A percentile compares a stretch with the other conserved stretches of the same genome.
These are phyloP conservation scores for Musa troglodytarum DNA, from an alignment of 176 grass and related monocot genomes.

Conservation along the genomic window DNA sequence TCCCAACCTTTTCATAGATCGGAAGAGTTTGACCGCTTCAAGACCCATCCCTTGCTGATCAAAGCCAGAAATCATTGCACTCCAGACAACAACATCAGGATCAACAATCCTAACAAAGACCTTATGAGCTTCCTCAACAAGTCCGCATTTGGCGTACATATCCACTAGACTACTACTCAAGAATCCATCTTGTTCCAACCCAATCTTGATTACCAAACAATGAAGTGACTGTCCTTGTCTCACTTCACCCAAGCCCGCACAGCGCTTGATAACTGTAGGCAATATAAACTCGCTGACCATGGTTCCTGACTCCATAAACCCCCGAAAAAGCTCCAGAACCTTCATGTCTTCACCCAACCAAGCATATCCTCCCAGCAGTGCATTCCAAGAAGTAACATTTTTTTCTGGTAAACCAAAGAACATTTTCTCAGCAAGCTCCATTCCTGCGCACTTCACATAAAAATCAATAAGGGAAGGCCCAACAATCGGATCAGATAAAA, in stretches of 20 bases:
- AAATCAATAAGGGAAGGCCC: conserved; percentile 28
- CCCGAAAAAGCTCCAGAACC: conserved; percentile 16
- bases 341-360: conserved; percentile 5
- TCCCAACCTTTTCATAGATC: conserved; percentile 24
- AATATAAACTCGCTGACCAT: conserved; percentile 31
- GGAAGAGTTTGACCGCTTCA: conserved; percentile 31
- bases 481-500: conserved; percentile 25
- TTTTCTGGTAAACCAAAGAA: conserved; percentile 16
- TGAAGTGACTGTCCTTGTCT: conserved; percentile 26
- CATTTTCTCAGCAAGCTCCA: conserved; percentile 22
- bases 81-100: conserved; percentile 41
- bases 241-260: conserved; percentile 4
- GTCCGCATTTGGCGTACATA: conserved; percentile 34
- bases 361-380: conserved; percentile 28
- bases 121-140: conserved; percentile 23
- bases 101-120: conserved; percentile 32
- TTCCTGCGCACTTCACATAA: conserved; percentile 17
- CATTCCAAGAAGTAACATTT: conserved; percentile 30
- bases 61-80: conserved; percentile 36
- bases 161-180: conserved; percentile 32
- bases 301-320: conserved; percentile 17
- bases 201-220: conserved; percentile 26
- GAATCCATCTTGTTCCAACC: conserved; percentile 23
- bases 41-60: conserved; percentile 13
- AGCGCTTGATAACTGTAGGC: conserved; percentile 27